Base-by-base conservation (phyloP, 164 flowering plant species). In the Sextonia rubra region DNA sequence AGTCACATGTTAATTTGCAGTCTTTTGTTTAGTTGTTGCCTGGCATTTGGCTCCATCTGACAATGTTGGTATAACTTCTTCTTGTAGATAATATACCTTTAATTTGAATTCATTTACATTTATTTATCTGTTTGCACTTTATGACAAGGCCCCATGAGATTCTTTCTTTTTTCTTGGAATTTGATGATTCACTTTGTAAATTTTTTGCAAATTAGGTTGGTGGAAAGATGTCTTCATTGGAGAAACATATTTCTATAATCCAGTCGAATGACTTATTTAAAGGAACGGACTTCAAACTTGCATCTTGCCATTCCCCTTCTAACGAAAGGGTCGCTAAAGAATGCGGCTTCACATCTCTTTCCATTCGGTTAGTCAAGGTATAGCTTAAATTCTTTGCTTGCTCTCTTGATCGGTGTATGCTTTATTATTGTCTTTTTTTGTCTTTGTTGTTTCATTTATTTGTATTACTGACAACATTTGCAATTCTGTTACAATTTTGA, bases 271-370 rank as follows among this genome's bases (percentile, higher is more conserved):
- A 65, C 52, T 80, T 89, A 75, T 95, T 95, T 74, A 86, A 89
- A 64, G 98, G 97, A n/a, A 92, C 97, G 2, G 98, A 95, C 71
- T 95, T 95, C 85, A 91, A 95, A 89, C 94, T 92, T n/a, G 99
- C 96, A 1, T 78, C 92, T 66, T 90, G 90, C 72, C 71, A 64
- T 75, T 74, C 74, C 17, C 98, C 96, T 3, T 66, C 81, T 47
- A 73, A 87, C 73, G 85, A 89, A 66, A 79, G 77, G 79, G 85
- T 92, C 60, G 93, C 97, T 1, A 77, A 77, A 18, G 97, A 95
- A 76, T 90, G 94, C 77, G 98, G 99, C 27, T 95, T 95, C 81
- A 92, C 93, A 68, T 88, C 98, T 55, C 91, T 92, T 25, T 91
- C 97, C 0, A 82, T 95, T 77, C 90, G 99, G 20, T 80, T 91